These are phyloP conservation scores for Thamnidium elegans DNA, from an alignment of 192 early-diverging fungal species.

Conservation along the genomic window DNA sequence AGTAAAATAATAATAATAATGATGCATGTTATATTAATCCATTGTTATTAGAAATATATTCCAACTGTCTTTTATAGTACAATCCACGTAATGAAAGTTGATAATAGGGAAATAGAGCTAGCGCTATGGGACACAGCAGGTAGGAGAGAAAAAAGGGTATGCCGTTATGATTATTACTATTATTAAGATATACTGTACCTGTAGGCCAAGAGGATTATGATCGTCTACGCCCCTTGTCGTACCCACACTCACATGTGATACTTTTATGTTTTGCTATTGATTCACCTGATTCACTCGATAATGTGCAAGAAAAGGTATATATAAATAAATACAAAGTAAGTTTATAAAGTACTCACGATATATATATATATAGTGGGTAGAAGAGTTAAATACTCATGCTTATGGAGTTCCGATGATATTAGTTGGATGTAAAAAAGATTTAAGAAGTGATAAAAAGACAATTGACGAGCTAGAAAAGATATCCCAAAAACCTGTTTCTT, in stretches of 20 bases:
- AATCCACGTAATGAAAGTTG: constrained; percentile 62
- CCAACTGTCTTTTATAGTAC: constrained; percentile 75
- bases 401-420: constrained; percentile 76
- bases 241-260: constrained; percentile 86
- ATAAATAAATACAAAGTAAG: neutral
- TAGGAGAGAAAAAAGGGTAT: constrained; percentile 19
- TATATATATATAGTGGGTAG: constrained; percentile 65
- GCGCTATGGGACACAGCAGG: constrained; percentile 77
- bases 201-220: constrained; percentile 36
- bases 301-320: constrained; percentile 62
- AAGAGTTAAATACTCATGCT: constrained; percentile 80
- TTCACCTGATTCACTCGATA: constrained; percentile 76
- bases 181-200: neutral
- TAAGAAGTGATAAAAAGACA: constrained; percentile 71
- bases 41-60: constrained; percentile 40
- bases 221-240: constrained; percentile 84
- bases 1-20: neutral
- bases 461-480: constrained; percentile 70
- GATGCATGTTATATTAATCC: neutral
- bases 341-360: neutral
- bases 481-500: constrained; percentile 66
- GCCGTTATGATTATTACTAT: neutral
- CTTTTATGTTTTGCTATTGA: constrained; percentile 89
- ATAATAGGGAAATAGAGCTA: constrained; percentile 64
- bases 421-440: constrained; percentile 84